A percentile compares a stretch with the other conserved stretches of the same genome.
Evolutionary conservation across 2,329 filamentous ascomycete species (phyloP).

Genomic region (Chaetomiaceae sp.): DNA sequence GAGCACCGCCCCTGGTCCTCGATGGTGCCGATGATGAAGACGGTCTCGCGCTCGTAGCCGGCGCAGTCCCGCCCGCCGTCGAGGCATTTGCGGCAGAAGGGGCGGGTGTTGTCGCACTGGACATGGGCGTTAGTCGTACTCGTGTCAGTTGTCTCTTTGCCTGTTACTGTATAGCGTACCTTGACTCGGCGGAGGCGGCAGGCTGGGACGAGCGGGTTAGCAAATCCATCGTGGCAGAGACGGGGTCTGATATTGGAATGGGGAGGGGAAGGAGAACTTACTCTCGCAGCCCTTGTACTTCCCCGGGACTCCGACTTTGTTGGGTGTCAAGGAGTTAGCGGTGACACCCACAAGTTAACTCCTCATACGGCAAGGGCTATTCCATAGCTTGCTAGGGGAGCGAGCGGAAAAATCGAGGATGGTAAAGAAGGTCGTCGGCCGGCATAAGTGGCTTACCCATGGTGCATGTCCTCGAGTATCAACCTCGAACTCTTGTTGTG

Average conservation of each 20-base stretch:
- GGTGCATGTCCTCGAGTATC: not conserved
- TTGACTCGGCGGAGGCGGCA: conserved; percentile 56
- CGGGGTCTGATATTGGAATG: not conserved
- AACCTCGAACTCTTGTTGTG: not conserved
- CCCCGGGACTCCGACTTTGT: conserved; percentile 53
- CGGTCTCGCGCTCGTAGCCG: conserved; percentile 58
- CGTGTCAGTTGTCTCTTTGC: not conserved
- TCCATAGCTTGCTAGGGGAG: not conserved
- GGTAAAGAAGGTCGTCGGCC: not conserved
- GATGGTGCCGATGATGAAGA: conserved; percentile 60
- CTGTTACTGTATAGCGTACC: conserved; percentile 34
- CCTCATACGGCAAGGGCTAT: not conserved
- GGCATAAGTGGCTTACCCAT: conserved; percentile 2
- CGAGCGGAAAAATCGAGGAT: not conserved
- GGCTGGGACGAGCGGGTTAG: conserved; percentile 32
- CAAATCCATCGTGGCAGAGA: not conserved
- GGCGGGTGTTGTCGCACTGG: conserved; percentile 40
- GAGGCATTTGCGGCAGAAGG: conserved; percentile 1
- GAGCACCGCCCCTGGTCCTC: conserved; percentile 52
- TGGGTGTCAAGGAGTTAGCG: conserved; percentile 3
- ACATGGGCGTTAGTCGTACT: not conserved
- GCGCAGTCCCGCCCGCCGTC: conserved; percentile 54
- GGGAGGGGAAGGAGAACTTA: conserved; percentile 9
- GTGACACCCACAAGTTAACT: not conserved
- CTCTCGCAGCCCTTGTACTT: conserved; percentile 60